phyloP scores from a whole-genome alignment of 257 asterid genomes.

The Anisodus tanguticus region DNA sequence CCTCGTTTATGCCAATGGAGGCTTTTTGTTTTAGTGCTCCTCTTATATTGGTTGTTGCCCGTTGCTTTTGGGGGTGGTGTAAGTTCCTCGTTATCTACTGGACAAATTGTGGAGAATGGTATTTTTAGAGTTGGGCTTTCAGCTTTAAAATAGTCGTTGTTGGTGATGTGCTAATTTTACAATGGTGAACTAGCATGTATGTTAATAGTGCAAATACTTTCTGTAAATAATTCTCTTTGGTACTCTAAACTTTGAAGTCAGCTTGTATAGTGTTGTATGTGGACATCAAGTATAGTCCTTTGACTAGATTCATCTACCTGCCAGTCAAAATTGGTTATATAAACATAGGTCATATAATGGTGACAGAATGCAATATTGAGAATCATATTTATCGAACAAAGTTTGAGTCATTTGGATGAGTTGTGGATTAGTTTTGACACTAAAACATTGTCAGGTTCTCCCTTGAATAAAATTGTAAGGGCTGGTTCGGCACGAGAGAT shows the following conservation, averaged over 20 bases:
- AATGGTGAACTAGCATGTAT: not conserved
- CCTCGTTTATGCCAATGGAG: not conserved
- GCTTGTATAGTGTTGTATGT: not conserved
- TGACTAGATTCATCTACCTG: not conserved
- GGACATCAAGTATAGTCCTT: not conserved
- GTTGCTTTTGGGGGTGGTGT: not conserved
- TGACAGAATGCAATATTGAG: no score
- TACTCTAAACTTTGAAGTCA: not conserved
- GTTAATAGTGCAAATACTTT: not conserved
- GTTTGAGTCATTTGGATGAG: no score
- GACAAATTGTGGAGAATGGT: not conserved
- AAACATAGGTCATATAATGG: no score
- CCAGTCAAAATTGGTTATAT: not conserved
- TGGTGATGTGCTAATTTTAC: not conserved
- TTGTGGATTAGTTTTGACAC: no score
- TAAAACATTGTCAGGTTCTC: no score
- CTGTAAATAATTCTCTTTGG: not conserved
- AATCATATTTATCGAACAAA: no score
- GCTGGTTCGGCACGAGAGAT: no score
- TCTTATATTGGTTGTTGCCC: not conserved
- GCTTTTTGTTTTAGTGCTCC: not conserved
- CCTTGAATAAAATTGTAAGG: no score
- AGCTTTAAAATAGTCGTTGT: not conserved
- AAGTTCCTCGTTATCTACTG: not conserved
- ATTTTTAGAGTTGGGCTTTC: not conserved